These are phyloP conservation scores for Colletotrichum lupini DNA, from an alignment of 2,329 filamentous ascomycete species.

Conservation along the genomic window DNA sequence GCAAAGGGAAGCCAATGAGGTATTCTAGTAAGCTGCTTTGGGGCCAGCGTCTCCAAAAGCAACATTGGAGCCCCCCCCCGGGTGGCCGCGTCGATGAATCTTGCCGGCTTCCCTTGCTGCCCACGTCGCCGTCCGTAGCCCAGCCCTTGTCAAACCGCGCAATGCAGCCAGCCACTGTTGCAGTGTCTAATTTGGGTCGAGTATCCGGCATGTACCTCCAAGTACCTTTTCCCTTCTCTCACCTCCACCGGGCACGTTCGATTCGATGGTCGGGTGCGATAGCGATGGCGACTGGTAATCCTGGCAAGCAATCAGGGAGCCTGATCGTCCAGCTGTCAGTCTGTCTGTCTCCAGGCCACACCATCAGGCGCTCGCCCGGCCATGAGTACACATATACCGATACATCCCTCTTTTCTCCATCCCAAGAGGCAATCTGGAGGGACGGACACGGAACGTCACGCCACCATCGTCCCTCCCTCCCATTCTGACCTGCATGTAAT, in stretches of 20 bases:
- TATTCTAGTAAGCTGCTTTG: constrained; percentile 20
- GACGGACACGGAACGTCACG: constrained; percentile 1
- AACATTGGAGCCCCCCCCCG: neutral
- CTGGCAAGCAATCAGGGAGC: neutral
- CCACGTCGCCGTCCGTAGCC: constrained; percentile 12
- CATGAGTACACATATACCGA: no score
- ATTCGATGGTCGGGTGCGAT: neutral
- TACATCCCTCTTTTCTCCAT: no score
- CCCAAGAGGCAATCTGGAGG: neutral
- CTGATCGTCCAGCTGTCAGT: neutral
- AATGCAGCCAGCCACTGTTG: constrained; percentile 17
- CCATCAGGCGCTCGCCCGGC: neutral
- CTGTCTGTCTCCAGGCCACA: neutral
- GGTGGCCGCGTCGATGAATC: neutral
- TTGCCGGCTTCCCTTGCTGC: neutral
- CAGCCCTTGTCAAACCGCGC: constrained; percentile 20
- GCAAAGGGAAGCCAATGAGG: constrained; percentile 8
- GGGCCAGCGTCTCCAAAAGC: neutral
- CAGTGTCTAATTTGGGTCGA: constrained; percentile 14
- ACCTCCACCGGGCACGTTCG: neutral
- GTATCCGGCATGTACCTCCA: constrained; percentile 2
- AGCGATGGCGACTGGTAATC: neutral
- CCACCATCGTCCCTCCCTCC: neutral
- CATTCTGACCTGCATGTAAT: neutral
- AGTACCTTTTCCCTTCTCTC: constrained; percentile 1